Conservation (phyloP, 371 early-diverging fungal genomes). For the Mucor irregularis region DNA sequence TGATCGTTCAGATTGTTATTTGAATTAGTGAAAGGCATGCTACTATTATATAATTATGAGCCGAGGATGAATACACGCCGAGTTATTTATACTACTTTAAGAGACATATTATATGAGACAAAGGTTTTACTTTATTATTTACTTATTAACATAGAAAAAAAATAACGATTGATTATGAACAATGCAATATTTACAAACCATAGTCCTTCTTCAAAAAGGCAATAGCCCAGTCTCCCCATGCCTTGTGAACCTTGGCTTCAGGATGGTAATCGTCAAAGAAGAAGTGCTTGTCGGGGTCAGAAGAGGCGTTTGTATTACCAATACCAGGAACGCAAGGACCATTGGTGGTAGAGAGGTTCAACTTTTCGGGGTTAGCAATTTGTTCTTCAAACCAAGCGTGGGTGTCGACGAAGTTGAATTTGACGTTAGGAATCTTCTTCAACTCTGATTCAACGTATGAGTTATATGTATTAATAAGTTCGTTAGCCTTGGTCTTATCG, state of each 20-base stretch:
- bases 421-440: background rate
- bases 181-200: no score
- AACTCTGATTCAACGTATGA: constrained; percentile 1
- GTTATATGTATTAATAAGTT: constrained; percentile 21
- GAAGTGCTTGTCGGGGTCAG: constrained; percentile 21
- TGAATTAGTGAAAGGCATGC: no score
- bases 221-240: no score
- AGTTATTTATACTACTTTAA: no score
- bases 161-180: no score
- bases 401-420: constrained; percentile 24
- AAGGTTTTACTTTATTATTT: no score
- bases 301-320: constrained; percentile 22
- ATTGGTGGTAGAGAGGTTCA: constrained; percentile 10
- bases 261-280: constrained; percentile 26
- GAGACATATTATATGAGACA: no score
- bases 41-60: no score
- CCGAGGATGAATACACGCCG: no score
- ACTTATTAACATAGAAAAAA: no score
- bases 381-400: constrained; percentile 11
- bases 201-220: no score
- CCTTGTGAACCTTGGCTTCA: constrained; percentile 21
- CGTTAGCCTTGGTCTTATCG: constrained; percentile 2
- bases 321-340: constrained; percentile 26
- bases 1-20: no score
- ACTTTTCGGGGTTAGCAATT: constrained; percentile 7